Percentiles rank a stretch among this genome's conserved stretches.
Conservation (phyloP, 2,329 filamentous ascomycete genomes). For the Scolecobasidium constrictum region DNA sequence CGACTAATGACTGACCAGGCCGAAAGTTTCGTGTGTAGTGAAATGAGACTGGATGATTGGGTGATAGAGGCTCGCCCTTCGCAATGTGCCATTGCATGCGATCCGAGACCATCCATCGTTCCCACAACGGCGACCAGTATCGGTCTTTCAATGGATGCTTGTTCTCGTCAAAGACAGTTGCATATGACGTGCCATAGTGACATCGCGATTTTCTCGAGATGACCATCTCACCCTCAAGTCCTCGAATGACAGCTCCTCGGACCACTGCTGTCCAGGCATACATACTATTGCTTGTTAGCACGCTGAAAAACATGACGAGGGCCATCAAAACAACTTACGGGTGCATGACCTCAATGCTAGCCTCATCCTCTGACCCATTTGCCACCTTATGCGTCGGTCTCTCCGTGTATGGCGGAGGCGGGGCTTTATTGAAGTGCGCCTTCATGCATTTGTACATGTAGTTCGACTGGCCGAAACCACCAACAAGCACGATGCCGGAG, state of each 20-base stretch:
- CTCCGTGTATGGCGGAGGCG: constrained; percentile 52
- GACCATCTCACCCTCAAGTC: constrained; percentile 69
- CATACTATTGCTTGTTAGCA: too few species aligned
- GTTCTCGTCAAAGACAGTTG: constrained; percentile 66
- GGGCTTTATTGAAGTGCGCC: constrained; percentile 48
- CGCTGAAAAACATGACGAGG: too few species aligned
- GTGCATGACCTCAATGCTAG: constrained; percentile 68
- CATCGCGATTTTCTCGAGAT: constrained; percentile 62
- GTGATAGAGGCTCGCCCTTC: constrained; percentile 67
- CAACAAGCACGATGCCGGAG: constrained; percentile 66
- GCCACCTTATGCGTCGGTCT: constrained; percentile 54
- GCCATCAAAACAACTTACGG: constrained; percentile 30
- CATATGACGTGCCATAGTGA: constrained; percentile 73
- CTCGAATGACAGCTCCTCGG: constrained; percentile 62
- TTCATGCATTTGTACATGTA: constrained; percentile 65
- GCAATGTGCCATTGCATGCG: constrained; percentile 80
- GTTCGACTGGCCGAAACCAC: constrained; percentile 71
- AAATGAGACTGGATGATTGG: constrained; percentile 65
- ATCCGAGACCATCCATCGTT: constrained; percentile 73
- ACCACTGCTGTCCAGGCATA: constrained; percentile 78
- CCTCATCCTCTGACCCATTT: constrained; percentile 31
- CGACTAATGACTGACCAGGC: constrained; percentile 63
- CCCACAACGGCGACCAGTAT: constrained; percentile 73
- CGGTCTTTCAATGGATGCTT: constrained; percentile 63
- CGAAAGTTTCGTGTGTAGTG: constrained; percentile 81